Evolutionary conservation across 1,284 basidiomycete genomes (phyloP), one percentile per base, ranked within the genome.

Genomic region (Moesziomyces parantarcticus): DNA sequence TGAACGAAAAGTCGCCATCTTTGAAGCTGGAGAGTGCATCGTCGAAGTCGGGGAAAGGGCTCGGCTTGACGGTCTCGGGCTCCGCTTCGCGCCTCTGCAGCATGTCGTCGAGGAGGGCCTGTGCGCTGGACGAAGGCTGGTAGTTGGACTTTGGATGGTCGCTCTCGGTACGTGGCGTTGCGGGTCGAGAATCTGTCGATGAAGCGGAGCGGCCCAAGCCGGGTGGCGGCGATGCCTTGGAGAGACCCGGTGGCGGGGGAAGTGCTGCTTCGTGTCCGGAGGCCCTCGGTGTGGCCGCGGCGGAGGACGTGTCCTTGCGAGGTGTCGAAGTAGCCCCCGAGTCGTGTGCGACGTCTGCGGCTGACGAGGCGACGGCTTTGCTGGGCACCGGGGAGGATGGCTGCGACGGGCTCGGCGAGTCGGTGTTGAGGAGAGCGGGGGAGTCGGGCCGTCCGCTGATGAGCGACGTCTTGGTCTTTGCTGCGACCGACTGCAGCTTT

Each of bases 121-220:
- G 91, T 0, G 92, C 92, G 45, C 91, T 90, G 14, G 87, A 91
- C 0, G 93, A 93, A 86, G 93, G 92, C 81, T 93, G 92, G 84
- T 94, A 95, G 3, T 90, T 88, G 25, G 89, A 63, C 56, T 58
- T 54, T 68, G 78, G 87, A 44, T 92, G 61, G 29, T 59, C 59
- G 63, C 58, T 62, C 20, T 60, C 87, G 13, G 90, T 89, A 5
- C 90, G 90, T 23, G 92, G 91, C 4, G 88, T 89, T 47, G 88
- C 86, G 23, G 88, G 87, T 40, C 91, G 87, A 39, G 85, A 82
- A 39, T 77, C 64, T 32, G 68, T 76, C 20, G 77, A 64, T 29
- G 77, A 70, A 1, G 83, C 75, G 13, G 84, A 53, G 9, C 58
- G 51, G 36, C 54, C 65, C 50, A 68, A 32, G 32, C 65, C 65